Evolutionary conservation across 345 rosid genomes (phyloP).

Genomic region (Nasturtium officinale): DNA sequence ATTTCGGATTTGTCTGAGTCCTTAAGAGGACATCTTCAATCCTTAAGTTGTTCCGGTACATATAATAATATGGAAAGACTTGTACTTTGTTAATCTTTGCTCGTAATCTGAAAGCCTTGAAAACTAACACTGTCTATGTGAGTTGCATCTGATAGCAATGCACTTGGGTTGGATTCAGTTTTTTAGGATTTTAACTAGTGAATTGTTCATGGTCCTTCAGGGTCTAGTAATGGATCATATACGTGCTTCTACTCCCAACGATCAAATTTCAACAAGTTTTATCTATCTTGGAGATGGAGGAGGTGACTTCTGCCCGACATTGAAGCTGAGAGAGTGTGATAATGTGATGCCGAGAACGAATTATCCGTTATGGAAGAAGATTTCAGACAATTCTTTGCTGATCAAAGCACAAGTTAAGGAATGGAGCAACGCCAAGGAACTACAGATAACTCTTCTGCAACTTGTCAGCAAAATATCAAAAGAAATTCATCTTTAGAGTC

Average conservation of each 20-base stretch:
- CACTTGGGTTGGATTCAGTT: background rate
- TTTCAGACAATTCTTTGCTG: constrained; percentile 44
- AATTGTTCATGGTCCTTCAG: constrained; percentile 37
- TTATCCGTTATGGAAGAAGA: constrained; percentile 64
- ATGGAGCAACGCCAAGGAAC: constrained; percentile 74
- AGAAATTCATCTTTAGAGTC: background rate
- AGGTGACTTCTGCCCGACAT: constrained; percentile 76
- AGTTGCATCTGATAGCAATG: background rate
- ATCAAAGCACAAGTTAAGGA: constrained; percentile 71
- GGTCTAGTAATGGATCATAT: constrained; percentile 65
- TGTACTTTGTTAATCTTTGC: background rate
- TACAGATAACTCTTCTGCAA: constrained; percentile 49
- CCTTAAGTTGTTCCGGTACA: background rate
- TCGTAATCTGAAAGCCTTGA: background rate
- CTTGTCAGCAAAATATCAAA: constrained; percentile 46
- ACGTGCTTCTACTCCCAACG: constrained; percentile 38
- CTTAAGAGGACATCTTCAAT: background rate
- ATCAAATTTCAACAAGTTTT: constrained; percentile 36
- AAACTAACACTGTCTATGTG: background rate
- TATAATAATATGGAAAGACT: background rate
- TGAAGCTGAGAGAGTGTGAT: constrained; percentile 64
- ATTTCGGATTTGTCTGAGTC: background rate
- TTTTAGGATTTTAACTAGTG: background rate
- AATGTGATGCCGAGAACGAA: constrained; percentile 72
- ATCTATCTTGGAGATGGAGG: constrained; percentile 86